Percentiles rank a stretch among this genome's conserved stretches.
phyloP scores from a whole-genome alignment of 768 basidiomycete species.

The Lactarius akahatsu region DNA sequence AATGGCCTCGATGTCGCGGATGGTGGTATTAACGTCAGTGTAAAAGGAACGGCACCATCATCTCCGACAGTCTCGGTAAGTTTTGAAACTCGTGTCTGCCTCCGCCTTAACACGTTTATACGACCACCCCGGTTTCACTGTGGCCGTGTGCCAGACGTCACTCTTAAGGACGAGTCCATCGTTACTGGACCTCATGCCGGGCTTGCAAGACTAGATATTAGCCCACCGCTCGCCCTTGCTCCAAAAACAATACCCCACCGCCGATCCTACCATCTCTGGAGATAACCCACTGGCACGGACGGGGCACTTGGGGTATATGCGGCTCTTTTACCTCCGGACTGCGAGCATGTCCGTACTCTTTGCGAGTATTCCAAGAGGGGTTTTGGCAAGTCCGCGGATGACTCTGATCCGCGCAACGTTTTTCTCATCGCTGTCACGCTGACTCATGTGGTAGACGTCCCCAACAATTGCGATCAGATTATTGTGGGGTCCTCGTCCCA shows the following conservation, averaged over 20 bases:
- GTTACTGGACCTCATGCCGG: constrained; percentile 45
- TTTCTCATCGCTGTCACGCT: no score
- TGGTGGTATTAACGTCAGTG: constrained; percentile 90
- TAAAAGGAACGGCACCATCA: constrained; percentile 44
- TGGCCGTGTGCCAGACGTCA: constrained; percentile 48
- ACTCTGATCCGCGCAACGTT: no score
- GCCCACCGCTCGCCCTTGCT: constrained; percentile 35
- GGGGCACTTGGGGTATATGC: constrained; percentile 37
- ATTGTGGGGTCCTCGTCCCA: constrained; percentile 44
- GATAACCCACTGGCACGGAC: constrained; percentile 25
- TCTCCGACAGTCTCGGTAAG: constrained; percentile 23
- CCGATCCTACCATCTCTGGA: constrained; percentile 41
- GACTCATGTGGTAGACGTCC: constrained; percentile 53
- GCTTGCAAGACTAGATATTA: constrained; percentile 40
- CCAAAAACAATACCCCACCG: constrained; percentile 30
- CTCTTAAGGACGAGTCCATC: constrained; percentile 33
- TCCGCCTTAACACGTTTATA: constrained; percentile 5
- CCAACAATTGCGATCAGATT: constrained; percentile 36
- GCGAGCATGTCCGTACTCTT: constrained; percentile 47
- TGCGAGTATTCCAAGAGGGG: constrained; percentile 32
- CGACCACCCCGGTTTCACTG: constrained; percentile 65
- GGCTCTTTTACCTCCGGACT: constrained; percentile 58
- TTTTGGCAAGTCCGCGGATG: background rate
- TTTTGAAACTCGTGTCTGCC: background rate
- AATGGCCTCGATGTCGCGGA: constrained; percentile 87